These are phyloP conservation scores for Exophiala sideris DNA, from an alignment of 2,329 filamentous ascomycete genomes.

Conservation along the genomic window DNA sequence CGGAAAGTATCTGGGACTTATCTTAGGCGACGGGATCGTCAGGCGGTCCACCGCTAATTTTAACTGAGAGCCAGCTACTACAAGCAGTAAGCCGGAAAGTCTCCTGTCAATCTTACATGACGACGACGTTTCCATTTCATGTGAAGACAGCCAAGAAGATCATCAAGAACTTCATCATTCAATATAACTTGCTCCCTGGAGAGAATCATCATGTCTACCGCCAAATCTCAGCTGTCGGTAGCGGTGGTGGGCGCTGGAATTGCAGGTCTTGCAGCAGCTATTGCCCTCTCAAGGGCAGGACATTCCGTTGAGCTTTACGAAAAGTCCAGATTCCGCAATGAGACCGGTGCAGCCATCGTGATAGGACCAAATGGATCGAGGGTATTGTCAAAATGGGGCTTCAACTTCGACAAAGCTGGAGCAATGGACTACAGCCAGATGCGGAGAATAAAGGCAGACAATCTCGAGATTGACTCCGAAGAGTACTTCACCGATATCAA, in stretches of 20 bases:
- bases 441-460: slow-evolving; percentile 25
- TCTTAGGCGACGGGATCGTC: too few species aligned
- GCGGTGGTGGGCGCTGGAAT: slow-evolving; percentile 33
- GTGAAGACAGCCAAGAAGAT: too few species aligned
- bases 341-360: slow-evolving; percentile 33
- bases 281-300: slow-evolving; percentile 33
- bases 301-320: slow-evolving; percentile 32
- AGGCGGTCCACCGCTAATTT: not conserved
- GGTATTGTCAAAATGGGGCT: slow-evolving; percentile 30
- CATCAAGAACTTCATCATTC: too few species aligned
- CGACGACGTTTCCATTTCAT: too few species aligned
- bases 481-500: slow-evolving; percentile 20
- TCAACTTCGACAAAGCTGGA: slow-evolving; percentile 30
- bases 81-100: too few species aligned
- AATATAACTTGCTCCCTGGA: too few species aligned
- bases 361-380: slow-evolving; percentile 31
- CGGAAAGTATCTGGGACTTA: too few species aligned
- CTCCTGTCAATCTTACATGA: too few species aligned
- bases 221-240: not conserved
- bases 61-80: not conserved
- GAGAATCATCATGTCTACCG: not conserved
- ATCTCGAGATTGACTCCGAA: slow-evolving; percentile 22
- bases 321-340: slow-evolving; percentile 31
- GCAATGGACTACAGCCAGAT: slow-evolving; percentile 24
- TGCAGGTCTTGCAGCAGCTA: slow-evolving; percentile 32